Conservation (phyloP, 352 stramenopile genomes). For the Elongisporangium prolatum region DNA sequence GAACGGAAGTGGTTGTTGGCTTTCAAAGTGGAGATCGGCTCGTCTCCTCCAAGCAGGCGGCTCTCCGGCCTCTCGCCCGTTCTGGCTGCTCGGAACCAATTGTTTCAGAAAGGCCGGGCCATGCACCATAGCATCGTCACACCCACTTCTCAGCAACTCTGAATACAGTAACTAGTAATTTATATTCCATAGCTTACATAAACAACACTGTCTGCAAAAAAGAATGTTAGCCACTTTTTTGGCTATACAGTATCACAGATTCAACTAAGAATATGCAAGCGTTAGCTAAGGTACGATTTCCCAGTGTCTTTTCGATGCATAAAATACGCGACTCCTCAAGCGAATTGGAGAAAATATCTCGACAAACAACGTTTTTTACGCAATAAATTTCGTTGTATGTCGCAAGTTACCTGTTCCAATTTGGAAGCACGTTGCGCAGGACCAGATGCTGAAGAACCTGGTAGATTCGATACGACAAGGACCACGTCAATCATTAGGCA, state of each 20-base stretch:
- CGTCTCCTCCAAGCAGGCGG: background rate
- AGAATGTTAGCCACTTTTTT: too few species aligned
- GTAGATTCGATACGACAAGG: background rate
- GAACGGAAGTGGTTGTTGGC: background rate
- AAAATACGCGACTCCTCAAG: background rate
- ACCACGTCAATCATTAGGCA: background rate
- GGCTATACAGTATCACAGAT: background rate
- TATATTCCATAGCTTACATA: background rate
- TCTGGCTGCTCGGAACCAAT: background rate
- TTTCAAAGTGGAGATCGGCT: background rate
- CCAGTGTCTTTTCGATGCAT: too few species aligned
- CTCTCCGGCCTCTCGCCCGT: background rate
- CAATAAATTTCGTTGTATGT: background rate
- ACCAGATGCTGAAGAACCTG: background rate
- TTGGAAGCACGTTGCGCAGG: background rate
- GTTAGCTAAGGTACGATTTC: too few species aligned
- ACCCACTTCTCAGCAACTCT: background rate
- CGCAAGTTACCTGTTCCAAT: background rate
- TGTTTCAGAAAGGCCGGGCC: background rate
- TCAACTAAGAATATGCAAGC: too few species aligned
- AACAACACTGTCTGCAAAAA: too few species aligned
- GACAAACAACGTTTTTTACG: background rate
- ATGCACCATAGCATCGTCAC: background rate
- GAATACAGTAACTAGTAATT: background rate
- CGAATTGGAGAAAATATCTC: too few species aligned